phyloP scores from a whole-genome alignment of 2,329 filamentous ascomycete species.

The Xylaria arbuscula region DNA sequence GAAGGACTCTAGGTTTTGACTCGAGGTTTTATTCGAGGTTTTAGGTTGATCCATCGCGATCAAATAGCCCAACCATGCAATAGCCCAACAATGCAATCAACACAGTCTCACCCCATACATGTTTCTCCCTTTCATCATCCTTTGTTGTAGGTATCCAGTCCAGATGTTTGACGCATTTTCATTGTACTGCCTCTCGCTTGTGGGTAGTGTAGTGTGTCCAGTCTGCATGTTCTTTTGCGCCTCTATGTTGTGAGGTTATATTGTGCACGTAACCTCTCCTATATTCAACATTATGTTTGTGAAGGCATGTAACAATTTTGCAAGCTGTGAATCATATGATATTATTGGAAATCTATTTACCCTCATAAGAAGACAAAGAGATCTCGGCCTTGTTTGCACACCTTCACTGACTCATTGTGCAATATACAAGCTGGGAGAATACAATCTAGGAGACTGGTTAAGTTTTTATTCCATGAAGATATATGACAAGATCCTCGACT shows the following conservation, averaged over 20 bases:
- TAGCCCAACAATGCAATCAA: constrained; percentile 4
- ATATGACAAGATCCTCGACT: background rate
- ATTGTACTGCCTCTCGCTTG: background rate
- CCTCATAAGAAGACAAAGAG: background rate
- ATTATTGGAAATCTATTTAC: background rate
- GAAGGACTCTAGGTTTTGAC: background rate
- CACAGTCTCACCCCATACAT: background rate
- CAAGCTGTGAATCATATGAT: background rate
- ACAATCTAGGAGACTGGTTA: background rate
- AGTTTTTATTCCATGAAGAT: background rate
- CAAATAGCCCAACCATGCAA: background rate
- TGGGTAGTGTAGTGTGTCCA: background rate
- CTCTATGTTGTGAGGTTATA: background rate
- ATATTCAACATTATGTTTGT: background rate
- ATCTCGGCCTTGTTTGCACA: background rate
- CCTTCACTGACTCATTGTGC: background rate
- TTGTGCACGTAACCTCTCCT: background rate
- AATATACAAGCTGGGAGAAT: background rate
- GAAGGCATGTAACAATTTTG: background rate
- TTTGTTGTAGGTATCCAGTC: background rate
- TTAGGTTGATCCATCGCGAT: constrained; percentile 10
- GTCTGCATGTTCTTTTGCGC: background rate
- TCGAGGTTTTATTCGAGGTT: background rate
- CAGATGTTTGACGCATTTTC: background rate
- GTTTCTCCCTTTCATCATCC: background rate